Evolutionary conservation across 2,329 filamentous ascomycete genomes (phyloP), one percentile per base, ranked within the genome.

Genomic region (Pseudocercospora pini-densiflorae): DNA sequence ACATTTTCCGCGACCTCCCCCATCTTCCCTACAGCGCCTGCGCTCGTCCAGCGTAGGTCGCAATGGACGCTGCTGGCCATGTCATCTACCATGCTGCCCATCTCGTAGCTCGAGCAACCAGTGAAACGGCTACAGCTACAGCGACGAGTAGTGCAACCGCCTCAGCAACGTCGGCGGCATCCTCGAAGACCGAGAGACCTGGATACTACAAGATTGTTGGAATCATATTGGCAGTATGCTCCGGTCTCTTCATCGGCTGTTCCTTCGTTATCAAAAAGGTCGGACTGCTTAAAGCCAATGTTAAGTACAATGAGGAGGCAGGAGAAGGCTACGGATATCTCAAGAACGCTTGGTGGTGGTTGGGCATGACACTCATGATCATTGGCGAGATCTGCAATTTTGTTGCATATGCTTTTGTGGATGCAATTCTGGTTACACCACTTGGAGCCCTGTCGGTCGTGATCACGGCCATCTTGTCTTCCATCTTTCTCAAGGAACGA

Each of bases 241-340:
- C 94, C 0, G 95, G 95, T 49, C 78, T 92, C 65, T 98, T 98
- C 78, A 99, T 99, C 76, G 95, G 95, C 62, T 86, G 91, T 14
- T 98, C 94, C 0, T 99, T 98, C 78, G 94, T 98, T 29, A 82
- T 99, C 76, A 98, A 98, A 81, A 99, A 99, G 82, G 86, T 92
- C 66, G 95, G 95, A 4, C 81, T 99, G 72, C 85, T 99, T 68
- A 93, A 89, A 78, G 94, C 95, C 59, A 99, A 98, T 80, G 89
- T 92, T 74, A 98, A 98, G 79, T 98, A 98, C 83, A 91, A 97
- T 68, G 93, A 98, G 81, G 92, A 92, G 71, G 94, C 95, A 0
- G 95, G 95, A 67, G 94, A 98, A 80, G 95, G 95, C 64, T 98
- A 98, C 79, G 94, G 94, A 68, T 99, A 98, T 78, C 88, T 99